phyloP scores from a whole-genome alignment of 2,329 filamentous ascomycete genomes.

The Colletotrichum sp. region DNA sequence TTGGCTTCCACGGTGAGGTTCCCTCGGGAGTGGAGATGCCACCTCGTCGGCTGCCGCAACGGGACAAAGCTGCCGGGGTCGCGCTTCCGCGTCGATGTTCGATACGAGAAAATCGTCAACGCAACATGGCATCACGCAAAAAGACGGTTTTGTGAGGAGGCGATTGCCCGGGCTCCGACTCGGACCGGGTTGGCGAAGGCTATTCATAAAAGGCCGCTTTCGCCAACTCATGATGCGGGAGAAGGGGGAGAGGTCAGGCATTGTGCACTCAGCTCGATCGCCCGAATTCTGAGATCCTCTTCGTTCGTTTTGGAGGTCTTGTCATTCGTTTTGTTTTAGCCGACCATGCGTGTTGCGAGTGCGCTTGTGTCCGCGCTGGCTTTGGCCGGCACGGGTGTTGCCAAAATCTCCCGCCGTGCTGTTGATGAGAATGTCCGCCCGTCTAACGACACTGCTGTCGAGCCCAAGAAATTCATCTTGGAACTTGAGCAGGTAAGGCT shows the following conservation, averaged over 20 bases:
- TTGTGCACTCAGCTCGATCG: not conserved
- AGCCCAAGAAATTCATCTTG: conserved; percentile 21
- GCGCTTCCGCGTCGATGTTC: not conserved
- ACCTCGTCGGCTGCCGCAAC: conserved; percentile 1
- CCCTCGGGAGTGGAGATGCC: conserved; percentile 6
- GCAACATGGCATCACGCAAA: not conserved
- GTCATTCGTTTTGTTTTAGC: not conserved
- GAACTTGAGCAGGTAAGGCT: conserved; percentile 5
- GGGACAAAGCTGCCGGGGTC: not conserved
- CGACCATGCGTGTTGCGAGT: conserved; percentile 7
- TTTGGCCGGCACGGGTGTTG: conserved; percentile 1
- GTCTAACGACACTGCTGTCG: conserved; percentile 1
- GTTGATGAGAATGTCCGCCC: not conserved
- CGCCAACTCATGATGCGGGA: not conserved
- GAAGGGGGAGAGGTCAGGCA: not conserved
- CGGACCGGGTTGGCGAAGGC: not conserved
- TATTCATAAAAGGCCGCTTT: not conserved
- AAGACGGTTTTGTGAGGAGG: not conserved
- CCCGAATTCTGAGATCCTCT: not conserved
- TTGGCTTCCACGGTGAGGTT: conserved; percentile 7
- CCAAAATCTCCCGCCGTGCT: conserved; percentile 5
- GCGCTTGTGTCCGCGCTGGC: conserved; percentile 13
- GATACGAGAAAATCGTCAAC: conserved; percentile 13
- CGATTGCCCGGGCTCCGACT: not conserved
- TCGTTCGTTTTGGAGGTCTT: not conserved